Evolutionary conservation across 148 eudicot genomes (phyloP).

Genomic region (Cornus florida): DNA sequence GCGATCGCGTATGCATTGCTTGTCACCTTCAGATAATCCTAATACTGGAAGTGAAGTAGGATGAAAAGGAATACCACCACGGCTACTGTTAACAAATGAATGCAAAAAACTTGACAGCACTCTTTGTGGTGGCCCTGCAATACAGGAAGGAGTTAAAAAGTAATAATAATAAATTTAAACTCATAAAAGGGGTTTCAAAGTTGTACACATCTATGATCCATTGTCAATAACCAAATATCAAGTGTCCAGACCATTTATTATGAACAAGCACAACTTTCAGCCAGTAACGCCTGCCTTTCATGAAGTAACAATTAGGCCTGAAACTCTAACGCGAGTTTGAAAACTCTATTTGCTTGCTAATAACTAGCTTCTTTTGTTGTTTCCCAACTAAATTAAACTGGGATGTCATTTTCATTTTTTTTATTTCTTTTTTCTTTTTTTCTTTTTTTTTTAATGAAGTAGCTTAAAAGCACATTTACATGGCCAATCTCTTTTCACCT

Average conservation of each 20-base stretch:
- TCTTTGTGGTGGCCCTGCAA: slow-evolving; percentile 91
- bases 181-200: neutral
- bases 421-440: neutral
- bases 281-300: neutral
- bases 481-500: neutral
- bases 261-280: neutral
- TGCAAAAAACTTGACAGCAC: slow-evolving; percentile 86
- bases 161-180: neutral
- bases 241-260: neutral
- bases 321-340: neutral
- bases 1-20: slow-evolving; percentile 91
- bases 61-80: slow-evolving; percentile 65
- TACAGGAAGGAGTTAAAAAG: neutral
- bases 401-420: neutral
- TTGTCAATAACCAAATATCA: neutral
- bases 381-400: neutral
- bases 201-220: neutral
- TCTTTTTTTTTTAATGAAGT: neutral
- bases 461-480: slow-evolving; percentile 1
- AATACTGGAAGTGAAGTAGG: slow-evolving; percentile 79
- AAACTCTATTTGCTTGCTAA: neutral
- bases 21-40: slow-evolving; percentile 91
- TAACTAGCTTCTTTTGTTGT: neutral
- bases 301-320: neutral
- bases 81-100: slow-evolving; percentile 84